Percentiles rank a stretch among this genome's conserved stretches.
These are phyloP conservation scores for Lactarius hengduanensis DNA, from an alignment of 768 basidiomycete genomes.

Conservation along the genomic window DNA sequence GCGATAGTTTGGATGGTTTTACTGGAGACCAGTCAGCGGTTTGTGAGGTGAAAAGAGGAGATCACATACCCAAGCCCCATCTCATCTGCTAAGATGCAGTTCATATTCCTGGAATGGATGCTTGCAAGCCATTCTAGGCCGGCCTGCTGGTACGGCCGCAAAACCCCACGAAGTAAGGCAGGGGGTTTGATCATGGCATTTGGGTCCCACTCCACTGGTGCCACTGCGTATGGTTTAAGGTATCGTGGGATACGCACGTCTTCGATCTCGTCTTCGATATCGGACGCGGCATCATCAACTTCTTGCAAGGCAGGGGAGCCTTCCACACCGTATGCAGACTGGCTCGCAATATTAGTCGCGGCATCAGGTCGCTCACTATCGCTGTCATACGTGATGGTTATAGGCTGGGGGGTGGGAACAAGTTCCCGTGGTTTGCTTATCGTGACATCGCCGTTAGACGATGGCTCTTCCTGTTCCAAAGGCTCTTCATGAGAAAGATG, in stretches of 20 bases:
- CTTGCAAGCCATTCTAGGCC: constrained; percentile 94
- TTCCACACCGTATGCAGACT: constrained; percentile 8
- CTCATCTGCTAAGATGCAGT: constrained; percentile 88
- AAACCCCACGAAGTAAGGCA: constrained; percentile 76
- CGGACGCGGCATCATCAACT: constrained; percentile 37
- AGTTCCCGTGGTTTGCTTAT: not conserved
- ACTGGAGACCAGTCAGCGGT: constrained; percentile 41
- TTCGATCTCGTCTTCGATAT: constrained; percentile 40
- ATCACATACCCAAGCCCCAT: constrained; percentile 86
- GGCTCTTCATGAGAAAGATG: constrained; percentile 1
- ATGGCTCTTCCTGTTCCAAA: not conserved
- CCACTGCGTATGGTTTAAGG: constrained; percentile 67
- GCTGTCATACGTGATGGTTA: constrained; percentile 4
- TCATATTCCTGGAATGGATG: constrained; percentile 75
- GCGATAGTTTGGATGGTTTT: constrained; percentile 98
- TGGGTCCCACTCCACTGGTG: constrained; percentile 66
- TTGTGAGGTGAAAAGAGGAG: constrained; percentile 1
- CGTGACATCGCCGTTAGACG: constrained; percentile 2
- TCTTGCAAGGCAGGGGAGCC: constrained; percentile 32
- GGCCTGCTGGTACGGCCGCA: constrained; percentile 91
- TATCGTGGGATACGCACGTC: constrained; percentile 43
- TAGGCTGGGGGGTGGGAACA: constrained; percentile 1
- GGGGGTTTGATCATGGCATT: constrained; percentile 59
- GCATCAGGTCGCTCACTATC: constrained; percentile 10
- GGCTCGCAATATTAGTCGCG: not conserved